phyloP scores from a whole-genome alignment of 129 eudicot species.

The Chrysanthemum seticuspe region DNA sequence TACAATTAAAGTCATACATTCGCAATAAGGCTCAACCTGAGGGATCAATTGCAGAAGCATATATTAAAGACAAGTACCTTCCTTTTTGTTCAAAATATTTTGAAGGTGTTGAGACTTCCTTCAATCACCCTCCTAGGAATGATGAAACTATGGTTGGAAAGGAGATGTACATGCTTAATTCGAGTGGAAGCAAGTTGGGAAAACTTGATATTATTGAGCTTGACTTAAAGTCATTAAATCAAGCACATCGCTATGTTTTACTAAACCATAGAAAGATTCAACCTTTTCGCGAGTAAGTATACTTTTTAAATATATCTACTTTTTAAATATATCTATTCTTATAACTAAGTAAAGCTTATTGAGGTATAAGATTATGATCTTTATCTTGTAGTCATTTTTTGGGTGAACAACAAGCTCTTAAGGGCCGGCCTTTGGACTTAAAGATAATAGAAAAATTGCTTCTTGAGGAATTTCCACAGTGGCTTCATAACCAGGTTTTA shows the following conservation, averaged over 20 bases:
- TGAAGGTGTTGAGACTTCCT: too few species aligned
- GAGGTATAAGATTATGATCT: not conserved
- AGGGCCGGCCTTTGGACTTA: not conserved
- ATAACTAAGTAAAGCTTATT: not conserved
- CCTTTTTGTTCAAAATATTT: too few species aligned
- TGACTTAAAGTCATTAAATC: not conserved
- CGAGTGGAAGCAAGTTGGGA: not conserved
- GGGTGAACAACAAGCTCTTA: too few species aligned
- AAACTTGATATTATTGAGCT: not conserved
- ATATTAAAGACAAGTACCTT: too few species aligned
- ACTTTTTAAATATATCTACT: too few species aligned
- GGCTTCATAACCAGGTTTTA: not conserved
- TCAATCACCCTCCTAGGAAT: too few species aligned
- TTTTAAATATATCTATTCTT: not conserved
- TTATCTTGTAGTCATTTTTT: not conserved
- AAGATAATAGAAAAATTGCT: not conserved
- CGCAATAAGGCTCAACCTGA: too few species aligned
- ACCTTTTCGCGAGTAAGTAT: not conserved
- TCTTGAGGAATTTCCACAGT: not conserved
- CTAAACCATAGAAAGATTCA: not conserved
- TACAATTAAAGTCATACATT: too few species aligned
- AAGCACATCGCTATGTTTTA: not conserved
- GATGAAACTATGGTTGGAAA: too few species aligned
- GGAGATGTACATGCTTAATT: not conserved
- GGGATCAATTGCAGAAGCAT: too few species aligned